Base-by-base conservation (phyloP, 2,329 filamentous ascomycete genomes). In the Apiospora aurea region DNA sequence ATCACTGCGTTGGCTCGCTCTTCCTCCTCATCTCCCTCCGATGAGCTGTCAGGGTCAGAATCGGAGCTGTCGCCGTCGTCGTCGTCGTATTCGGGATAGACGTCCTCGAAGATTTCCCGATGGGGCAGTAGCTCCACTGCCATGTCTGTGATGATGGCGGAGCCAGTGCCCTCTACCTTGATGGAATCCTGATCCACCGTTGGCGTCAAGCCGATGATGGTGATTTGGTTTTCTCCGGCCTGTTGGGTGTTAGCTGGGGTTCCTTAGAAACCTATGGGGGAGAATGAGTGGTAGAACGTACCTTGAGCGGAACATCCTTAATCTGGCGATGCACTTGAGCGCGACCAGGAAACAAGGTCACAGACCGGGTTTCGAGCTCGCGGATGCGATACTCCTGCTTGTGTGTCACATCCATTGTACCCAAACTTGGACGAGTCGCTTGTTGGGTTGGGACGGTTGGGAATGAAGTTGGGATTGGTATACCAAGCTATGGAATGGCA, bases 301-400 rank as follows among this genome's bases (percentile, higher is more conserved):
- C 83, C 77, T 85, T 82, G 26, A 90, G 83, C 1, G 77, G 75
- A 21, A 92, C 82, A 74, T 87, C 81, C 72, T 86, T 87, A 77
- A 93, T 86, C 70, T 91, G 88, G 38, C 90, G 86, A 16, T 88
- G 84, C 43, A 93, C 80, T 67, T 91, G 90, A 1, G 91, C 91
- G 74, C 87, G 83, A 1, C 84, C 83, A 0, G 91, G 90, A 72
- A 91, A 92, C 53, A 93, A 84, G 0, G 87, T 90, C 21, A 93
- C 90, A 0, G 87, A 87, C 69, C 88, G 87, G 46, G 91, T 92
- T 11, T 82, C 77, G 43, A 92, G 82, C 68, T 90, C 85, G 61
- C 87, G 85, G 73, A 92, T 79, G 44, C 85, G 84, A 78, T 90
- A 90, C 72, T 88, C 67, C 43, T 67, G 64, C n/a, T 71, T 69